Conservation (phyloP, 805 yeast species). For the Metschnikowia corniflorae region DNA sequence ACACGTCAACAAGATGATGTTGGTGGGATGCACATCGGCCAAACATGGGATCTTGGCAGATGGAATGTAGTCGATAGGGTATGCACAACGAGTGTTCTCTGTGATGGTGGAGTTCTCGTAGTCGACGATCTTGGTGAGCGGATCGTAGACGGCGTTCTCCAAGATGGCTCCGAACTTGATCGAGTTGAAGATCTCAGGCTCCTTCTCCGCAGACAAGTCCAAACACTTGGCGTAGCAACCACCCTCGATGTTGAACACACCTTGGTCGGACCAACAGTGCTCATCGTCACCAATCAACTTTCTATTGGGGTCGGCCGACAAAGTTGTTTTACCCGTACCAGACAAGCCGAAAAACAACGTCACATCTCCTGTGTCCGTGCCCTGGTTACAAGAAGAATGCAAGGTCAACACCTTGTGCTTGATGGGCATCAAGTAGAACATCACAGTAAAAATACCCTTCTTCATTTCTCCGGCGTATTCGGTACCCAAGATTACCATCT, state of each 20-base stretch:
- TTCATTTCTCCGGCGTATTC: slow-evolving; percentile 99
- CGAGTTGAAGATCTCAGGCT: slow-evolving; percentile 96
- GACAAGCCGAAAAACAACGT: slow-evolving; percentile 94
- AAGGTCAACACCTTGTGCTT: slow-evolving; percentile 86
- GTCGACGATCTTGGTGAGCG: slow-evolving; percentile 75
- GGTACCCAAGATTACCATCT: slow-evolving; percentile 97
- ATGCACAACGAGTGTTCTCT: slow-evolving; percentile 97
- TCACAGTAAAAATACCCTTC: slow-evolving; percentile 97
- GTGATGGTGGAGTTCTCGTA: slow-evolving; percentile 79
- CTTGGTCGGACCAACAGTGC: slow-evolving; percentile 98
- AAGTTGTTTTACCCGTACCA: slow-evolving; percentile 97
- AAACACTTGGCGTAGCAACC: slow-evolving; percentile 99
- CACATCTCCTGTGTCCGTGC: slow-evolving; percentile 74
- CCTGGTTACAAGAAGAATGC: slow-evolving; percentile 95
- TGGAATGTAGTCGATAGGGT: slow-evolving; percentile 95
- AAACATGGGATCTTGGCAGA: slow-evolving; percentile 94
- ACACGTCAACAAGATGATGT: slow-evolving; percentile 89
- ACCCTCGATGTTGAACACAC: slow-evolving; percentile 99
- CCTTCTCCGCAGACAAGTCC: slow-evolving; percentile 84
- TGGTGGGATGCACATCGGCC: slow-evolving; percentile 87
- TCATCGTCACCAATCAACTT: slow-evolving; percentile 96
- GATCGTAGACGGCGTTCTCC: slow-evolving; percentile 89
- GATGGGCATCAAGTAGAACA: slow-evolving; percentile 98
- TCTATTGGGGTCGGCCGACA: slow-evolving; percentile 94
- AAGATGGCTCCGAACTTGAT: slow-evolving; percentile 91